phyloP scores from a whole-genome alignment of 805 yeast genomes.

The Saccharomycopsis babjevae region DNA sequence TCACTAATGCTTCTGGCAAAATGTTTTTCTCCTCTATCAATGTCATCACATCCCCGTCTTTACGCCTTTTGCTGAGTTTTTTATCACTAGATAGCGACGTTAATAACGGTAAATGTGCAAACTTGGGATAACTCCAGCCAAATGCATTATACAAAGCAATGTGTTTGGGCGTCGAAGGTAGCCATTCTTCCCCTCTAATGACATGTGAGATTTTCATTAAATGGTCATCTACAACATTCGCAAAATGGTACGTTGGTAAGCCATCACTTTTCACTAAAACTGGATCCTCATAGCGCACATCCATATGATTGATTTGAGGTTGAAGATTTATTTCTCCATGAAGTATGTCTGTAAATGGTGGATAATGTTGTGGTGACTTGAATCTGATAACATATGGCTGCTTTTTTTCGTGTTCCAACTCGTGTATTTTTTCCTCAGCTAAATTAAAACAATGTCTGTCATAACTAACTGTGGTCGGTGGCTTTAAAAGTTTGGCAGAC shows the following conservation, averaged over 20 bases:
- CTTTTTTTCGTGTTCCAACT: not conserved
- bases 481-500: slow-evolving; percentile 62
- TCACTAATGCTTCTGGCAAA: slow-evolving; percentile 77
- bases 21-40: slow-evolving; percentile 41
- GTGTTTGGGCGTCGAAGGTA: slow-evolving; percentile 92
- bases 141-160: slow-evolving; percentile 77
- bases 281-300: slow-evolving; percentile 80
- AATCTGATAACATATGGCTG: slow-evolving; percentile 51
- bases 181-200: slow-evolving; percentile 96
- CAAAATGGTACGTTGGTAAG: slow-evolving; percentile 92
- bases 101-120: slow-evolving; percentile 81
- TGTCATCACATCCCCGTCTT: slow-evolving; percentile 63
- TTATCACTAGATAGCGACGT: slow-evolving; percentile 58
- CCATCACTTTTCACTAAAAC: slow-evolving; percentile 89
- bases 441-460: slow-evolving; percentile 67
- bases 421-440: slow-evolving; percentile 2
- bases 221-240: slow-evolving; percentile 92
- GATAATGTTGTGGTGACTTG: slow-evolving; percentile 63
- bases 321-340: slow-evolving; percentile 73
- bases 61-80: slow-evolving; percentile 78
- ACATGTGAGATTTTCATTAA: slow-evolving; percentile 90
- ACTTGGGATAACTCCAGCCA: slow-evolving; percentile 75
- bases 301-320: slow-evolving; percentile 62
- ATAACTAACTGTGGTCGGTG: slow-evolving; percentile 88
- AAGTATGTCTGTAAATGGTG: slow-evolving; percentile 57